Evolutionary conservation across 2,329 filamentous ascomycete species (phyloP).

Genomic region (Ciborinia camelliae): DNA sequence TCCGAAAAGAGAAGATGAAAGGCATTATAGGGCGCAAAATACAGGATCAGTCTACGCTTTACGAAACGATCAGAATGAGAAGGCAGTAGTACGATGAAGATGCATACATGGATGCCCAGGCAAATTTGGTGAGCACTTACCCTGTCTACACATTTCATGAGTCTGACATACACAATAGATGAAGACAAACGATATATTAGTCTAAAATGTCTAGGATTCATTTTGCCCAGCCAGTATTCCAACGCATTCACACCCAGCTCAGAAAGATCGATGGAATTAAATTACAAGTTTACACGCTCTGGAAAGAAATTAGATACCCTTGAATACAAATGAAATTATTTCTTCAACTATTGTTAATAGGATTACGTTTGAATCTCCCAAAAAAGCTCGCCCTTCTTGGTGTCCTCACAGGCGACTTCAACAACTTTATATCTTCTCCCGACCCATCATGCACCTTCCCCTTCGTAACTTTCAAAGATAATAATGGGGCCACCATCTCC

Average conservation of each 20-base stretch:
- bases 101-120: background rate
- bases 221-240: background rate
- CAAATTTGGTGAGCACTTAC: background rate
- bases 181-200: too few relatives aligned
- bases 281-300: background rate
- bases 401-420: background rate
- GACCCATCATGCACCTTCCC: slow-evolving; percentile 25
- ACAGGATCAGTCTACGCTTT: background rate
- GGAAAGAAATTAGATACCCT: background rate
- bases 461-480: slow-evolving; percentile 46
- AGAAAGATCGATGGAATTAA: background rate
- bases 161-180: background rate
- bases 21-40: background rate
- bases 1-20: slow-evolving; percentile 38
- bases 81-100: background rate
- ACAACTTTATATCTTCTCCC: background rate
- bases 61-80: background rate
- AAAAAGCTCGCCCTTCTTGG: slow-evolving; percentile 29
- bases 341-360: slow-evolving; percentile 27
- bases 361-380: slow-evolving; percentile 32
- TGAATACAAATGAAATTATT: slow-evolving; percentile 5
- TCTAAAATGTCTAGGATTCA: background rate
- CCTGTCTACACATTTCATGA: background rate
- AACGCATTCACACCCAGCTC: background rate
- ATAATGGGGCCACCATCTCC: slow-evolving; percentile 30